These are phyloP conservation scores for Suillus tomentosus DNA, from an alignment of 768 basidiomycete species.

Conservation along the genomic window DNA sequence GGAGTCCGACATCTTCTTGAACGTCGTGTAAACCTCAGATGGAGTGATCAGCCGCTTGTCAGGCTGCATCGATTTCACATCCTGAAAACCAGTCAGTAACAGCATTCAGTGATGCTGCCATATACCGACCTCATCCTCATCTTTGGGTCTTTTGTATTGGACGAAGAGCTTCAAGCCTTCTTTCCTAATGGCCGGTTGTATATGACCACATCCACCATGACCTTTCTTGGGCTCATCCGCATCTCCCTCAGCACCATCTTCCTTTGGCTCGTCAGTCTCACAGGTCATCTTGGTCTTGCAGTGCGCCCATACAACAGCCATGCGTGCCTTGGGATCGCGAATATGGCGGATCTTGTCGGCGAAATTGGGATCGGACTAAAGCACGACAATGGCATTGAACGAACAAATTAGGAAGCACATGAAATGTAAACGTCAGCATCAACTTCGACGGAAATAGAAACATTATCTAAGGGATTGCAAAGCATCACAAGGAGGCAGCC, in stretches of 20 bases:
- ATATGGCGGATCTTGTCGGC: conserved; percentile 86
- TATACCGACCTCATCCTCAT: conserved; percentile 87
- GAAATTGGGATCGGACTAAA: conserved; percentile 81
- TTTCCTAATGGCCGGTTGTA: conserved; percentile 87
- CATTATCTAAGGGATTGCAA: conserved; percentile 25
- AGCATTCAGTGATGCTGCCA: conserved; percentile 5
- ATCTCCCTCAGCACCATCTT: conserved; percentile 70
- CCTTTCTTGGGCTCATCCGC: conserved; percentile 79
- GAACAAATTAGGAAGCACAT: conserved; percentile 41
- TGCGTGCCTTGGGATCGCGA: conserved; percentile 83
- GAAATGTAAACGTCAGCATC: conserved; percentile 68
- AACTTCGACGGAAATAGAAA: conserved; percentile 40
- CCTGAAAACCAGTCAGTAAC: conserved; percentile 45
- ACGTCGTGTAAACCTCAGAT: conserved; percentile 88
- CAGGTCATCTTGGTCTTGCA: conserved; percentile 90
- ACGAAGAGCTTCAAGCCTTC: conserved; percentile 95
- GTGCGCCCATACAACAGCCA: conserved; percentile 82
- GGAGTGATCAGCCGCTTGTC: conserved; percentile 84
- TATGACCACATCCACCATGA: conserved; percentile 96
- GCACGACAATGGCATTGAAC: conserved; percentile 30
- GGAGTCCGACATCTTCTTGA: conserved; percentile 91
- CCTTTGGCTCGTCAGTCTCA: conserved; percentile 86
- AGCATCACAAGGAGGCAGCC: conserved; percentile 63
- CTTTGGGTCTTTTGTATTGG: conserved; percentile 93
- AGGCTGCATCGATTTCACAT: conserved; percentile 76